Percentiles rank a stretch among this genome's conserved stretches.
phyloP scores from a whole-genome alignment of 176 grass and related monocot species.

The Oryza australiensis region DNA sequence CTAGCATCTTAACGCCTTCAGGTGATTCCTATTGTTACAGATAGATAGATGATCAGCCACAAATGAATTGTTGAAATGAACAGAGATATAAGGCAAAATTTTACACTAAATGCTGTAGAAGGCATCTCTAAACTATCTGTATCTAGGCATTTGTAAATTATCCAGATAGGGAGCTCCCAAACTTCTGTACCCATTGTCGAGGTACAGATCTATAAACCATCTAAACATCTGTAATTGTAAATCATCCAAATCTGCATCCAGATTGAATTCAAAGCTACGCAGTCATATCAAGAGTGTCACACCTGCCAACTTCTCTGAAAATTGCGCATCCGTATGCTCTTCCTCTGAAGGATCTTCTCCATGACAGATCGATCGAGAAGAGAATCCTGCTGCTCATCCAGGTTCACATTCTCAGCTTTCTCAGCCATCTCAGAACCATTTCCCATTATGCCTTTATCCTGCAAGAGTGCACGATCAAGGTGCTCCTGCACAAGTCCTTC shows the following conservation, averaged over 20 bases:
- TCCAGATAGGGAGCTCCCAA: neutral
- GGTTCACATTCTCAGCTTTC: conserved; percentile 38
- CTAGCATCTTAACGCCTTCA: conserved; percentile 77
- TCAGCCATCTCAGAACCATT: conserved; percentile 22
- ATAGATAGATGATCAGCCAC: conserved; percentile 17
- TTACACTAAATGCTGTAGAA: conserved; percentile 1
- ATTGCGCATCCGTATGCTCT: conserved; percentile 86
- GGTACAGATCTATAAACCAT: neutral
- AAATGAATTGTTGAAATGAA: conserved; percentile 1
- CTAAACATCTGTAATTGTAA: neutral
- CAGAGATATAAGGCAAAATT: neutral
- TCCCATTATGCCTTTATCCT: conserved; percentile 36
- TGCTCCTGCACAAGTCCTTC: conserved; percentile 88
- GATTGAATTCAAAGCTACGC: neutral
- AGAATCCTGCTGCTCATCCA: conserved; percentile 68
- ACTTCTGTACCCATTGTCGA: neutral
- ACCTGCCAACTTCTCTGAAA: conserved; percentile 96
- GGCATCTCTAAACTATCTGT: neutral
- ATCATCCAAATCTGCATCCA: neutral
- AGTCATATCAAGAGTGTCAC: conserved; percentile 15
- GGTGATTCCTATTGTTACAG: conserved; percentile 73
- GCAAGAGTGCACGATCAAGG: conserved; percentile 61
- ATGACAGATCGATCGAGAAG: conserved; percentile 72
- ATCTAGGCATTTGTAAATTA: neutral
- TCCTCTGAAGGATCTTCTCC: conserved; percentile 96